These are phyloP conservation scores for Pueraria montana DNA, from an alignment of 306 rosid genomes.

Conservation along the genomic window DNA sequence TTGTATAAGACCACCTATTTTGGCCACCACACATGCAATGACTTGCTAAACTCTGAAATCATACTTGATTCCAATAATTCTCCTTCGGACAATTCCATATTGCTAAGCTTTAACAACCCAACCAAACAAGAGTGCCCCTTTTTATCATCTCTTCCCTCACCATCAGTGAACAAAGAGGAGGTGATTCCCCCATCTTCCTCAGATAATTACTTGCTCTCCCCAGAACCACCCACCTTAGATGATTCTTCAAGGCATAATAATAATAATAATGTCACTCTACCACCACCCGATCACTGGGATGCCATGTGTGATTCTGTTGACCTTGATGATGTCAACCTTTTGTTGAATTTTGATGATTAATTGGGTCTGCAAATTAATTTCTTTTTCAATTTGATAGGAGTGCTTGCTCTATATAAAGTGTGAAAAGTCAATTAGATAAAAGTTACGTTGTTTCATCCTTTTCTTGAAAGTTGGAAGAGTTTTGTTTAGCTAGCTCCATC, in stretches of 20 bases:
- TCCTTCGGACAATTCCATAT: conserved; percentile 35
- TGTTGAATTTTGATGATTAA: neutral
- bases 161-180: neutral
- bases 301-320: conserved; percentile 3
- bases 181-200: conserved; percentile 15
- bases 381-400: neutral
- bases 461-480: neutral
- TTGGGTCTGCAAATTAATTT: neutral
- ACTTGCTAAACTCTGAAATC: conserved; percentile 47
- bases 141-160: conserved; percentile 26
- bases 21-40: conserved; percentile 65
- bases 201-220: conserved; percentile 8
- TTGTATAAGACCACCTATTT: conserved; percentile 59
- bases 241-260: neutral
- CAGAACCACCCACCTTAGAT: conserved; percentile 13
- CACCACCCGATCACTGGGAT: neutral
- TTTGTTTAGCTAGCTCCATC: conserved; percentile 1
- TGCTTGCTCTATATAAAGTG: neutral
- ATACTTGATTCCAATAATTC: conserved; percentile 44
- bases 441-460: conserved; percentile 10
- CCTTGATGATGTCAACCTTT: neutral
- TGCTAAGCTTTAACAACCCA: conserved; percentile 60
- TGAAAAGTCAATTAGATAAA: neutral
- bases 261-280: neutral
- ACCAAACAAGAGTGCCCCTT: conserved; percentile 39